A percentile compares a stretch with the other conserved stretches of the same genome.
Conservation (phyloP, 2,329 filamentous ascomycete genomes). For the Arthrinium puccinioides region DNA sequence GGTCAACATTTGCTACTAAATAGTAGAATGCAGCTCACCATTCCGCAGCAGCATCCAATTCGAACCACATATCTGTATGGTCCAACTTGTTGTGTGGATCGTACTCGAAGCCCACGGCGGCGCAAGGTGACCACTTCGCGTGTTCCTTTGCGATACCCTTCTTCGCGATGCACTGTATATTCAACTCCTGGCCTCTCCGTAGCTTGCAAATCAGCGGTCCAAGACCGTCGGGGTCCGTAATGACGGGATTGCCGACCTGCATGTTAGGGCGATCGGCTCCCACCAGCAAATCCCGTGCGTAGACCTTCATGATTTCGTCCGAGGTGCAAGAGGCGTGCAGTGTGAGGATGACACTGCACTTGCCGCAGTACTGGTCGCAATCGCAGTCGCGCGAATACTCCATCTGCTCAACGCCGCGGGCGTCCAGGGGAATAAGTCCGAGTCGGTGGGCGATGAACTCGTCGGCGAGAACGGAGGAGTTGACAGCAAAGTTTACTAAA, state of each 20-base stretch:
- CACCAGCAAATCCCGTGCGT: constrained; percentile 80
- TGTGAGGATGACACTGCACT: constrained; percentile 78
- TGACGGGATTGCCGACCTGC: constrained; percentile 71
- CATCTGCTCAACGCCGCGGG: constrained; percentile 74
- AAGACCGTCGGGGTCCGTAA: constrained; percentile 72
- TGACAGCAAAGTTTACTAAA: constrained; percentile 83
- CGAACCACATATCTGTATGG: constrained; percentile 92
- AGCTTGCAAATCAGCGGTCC: constrained; percentile 88
- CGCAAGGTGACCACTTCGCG: constrained; percentile 91
- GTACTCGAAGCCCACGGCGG: constrained; percentile 94
- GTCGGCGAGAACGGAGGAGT: constrained; percentile 93
- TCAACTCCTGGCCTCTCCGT: constrained; percentile 80
- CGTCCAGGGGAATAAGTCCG: constrained; percentile 80
- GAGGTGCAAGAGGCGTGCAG: constrained; percentile 80
- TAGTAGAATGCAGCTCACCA: constrained; percentile 57
- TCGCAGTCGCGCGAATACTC: constrained; percentile 91
- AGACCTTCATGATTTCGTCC: constrained; percentile 88
- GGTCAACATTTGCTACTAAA: no score
- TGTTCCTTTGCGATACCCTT: constrained; percentile 99
- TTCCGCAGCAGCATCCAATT: constrained; percentile 73
- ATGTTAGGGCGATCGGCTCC: constrained; percentile 63
- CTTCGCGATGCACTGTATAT: constrained; percentile 88
- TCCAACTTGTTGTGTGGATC: constrained; percentile 94
- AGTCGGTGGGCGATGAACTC: constrained; percentile 93
- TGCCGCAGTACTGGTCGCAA: constrained; percentile 90